Base-by-base conservation (phyloP, 2,329 filamentous ascomycete species). In the Claviceps pusilla region DNA sequence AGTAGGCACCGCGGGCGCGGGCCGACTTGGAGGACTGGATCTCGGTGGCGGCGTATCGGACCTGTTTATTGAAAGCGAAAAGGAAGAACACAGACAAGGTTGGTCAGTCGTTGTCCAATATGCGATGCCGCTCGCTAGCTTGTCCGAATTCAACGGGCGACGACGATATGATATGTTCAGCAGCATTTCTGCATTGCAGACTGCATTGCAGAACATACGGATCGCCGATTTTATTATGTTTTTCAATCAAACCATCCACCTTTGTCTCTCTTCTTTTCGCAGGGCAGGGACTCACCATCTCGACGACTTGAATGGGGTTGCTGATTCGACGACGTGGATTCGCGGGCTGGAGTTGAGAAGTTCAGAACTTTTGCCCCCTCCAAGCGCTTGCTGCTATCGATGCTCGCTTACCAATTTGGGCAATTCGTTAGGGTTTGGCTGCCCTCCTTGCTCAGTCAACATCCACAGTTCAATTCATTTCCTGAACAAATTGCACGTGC, bases 1-100 rank as follows among this genome's bases (percentile, higher is more conserved):
- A 87, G 83, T 97, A 98, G 74, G 90, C 89, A 76, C 94, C 93
- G 77, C 93, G 90, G 72, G 91, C 87, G 80, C 91, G 89, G 76
- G 93, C 93, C 78, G 88, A 95, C 83, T 95, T 96, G 67, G 84
- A 81, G 75, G 84, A 77, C 69, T 86, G 79, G 73, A 94, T 91
- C 73, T 89, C 82, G 71, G 84, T 87, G 73, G 87, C 87, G 76
- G 89, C 89, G 89, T 96, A 96, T 77, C 90, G 89, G 81, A 95
- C 89, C 89, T 94, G 69, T 51, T 56, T 49, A 50, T 50, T 43
- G 46, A 46, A 54, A 54, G 53, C 14, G 19, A 45, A 45, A 54
- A 54, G 9, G 11, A 49, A 55, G 52, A 39, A 48, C 7, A 48
- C 16, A 24, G 51, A 53, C 57, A 14, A 54, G 58, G 57, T 57